Evolutionary conservation across 169 alveolate genomes (phyloP), one percentile per base, ranked within the genome.

Genomic region (Sarcocystis neurona): DNA sequence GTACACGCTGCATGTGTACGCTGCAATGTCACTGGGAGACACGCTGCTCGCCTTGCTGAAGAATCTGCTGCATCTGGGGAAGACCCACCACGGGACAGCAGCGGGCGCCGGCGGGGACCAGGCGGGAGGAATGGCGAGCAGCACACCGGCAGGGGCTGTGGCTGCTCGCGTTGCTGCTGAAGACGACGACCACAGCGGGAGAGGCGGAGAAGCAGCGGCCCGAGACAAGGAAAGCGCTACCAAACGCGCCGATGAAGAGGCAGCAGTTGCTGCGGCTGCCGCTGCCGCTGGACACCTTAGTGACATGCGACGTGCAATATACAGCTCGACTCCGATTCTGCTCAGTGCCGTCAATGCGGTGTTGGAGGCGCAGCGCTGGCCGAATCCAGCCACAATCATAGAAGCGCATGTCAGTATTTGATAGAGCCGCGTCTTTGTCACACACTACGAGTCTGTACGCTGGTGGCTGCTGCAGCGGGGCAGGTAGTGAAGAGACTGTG

Each of bases 1-100:
- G 63, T 85, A 85, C 75, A 53, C 53, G 53, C 90, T 66, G 39
- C 90, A 58, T 34, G 84, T 85, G 77, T 85, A 85, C 43, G 90
- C 90, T 32, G 70, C 78, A 3, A 68, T 46, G 46, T 32, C 77
- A 1, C 84, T 85, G 10, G 90, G 80, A 1, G 90, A 85, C 37
- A 56, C 78, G 58, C 77, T 85, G 77, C 58, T 85, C 56, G 1
- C 47, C 23, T 47, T 72, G 37, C 58, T 43, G 48, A 72, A 72
- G 56, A 72, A 48, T 27, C 34, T 85, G 60, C 84, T 85, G 56
- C 90, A 85, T 20, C 90, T 66, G n/a, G n/a, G n/a, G n/a, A n/a
- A n/a, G n/a, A n/a, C n/a, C n/a, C n/a, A n/a, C n/a, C 82, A 72
- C 53, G 47, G 58, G 82, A 20, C 58, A 48, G 18, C 82, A 72